Evolutionary conservation across 2,329 filamentous ascomycete genomes (phyloP).

Genomic region (Hymenoscyphus infarciens): DNA sequence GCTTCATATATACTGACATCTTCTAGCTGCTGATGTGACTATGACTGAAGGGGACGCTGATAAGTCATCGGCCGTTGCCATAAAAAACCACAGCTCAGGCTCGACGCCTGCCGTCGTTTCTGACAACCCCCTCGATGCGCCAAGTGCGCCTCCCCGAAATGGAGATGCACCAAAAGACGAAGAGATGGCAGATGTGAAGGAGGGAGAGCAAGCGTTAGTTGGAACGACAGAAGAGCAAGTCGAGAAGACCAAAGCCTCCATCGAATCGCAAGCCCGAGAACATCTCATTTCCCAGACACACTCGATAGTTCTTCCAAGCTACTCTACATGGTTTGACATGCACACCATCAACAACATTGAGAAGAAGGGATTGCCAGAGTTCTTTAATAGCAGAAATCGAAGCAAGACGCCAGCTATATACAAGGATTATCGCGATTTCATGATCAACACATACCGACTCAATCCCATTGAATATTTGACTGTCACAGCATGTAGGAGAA

Average conservation of each 20-base stretch:
- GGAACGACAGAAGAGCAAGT: conserved; percentile 51
- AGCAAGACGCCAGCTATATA: conserved; percentile 97
- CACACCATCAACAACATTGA: conserved; percentile 85
- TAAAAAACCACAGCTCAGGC: conserved; percentile 50
- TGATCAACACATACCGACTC: conserved; percentile 98
- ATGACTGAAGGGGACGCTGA: conserved; percentile 51
- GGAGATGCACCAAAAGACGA: conserved; percentile 66
- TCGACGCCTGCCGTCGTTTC: conserved; percentile 44
- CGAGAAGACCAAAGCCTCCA: conserved; percentile 71
- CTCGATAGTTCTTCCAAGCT: conserved; percentile 93
- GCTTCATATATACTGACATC: conserved; percentile 11
- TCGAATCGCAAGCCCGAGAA: conserved; percentile 83
- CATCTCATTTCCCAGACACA: conserved; percentile 93
- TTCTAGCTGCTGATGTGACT: conserved; percentile 51
- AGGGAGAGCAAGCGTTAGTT: conserved; percentile 41
- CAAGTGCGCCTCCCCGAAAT: conserved; percentile 60
- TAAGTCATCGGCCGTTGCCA: conserved; percentile 43
- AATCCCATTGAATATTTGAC: conserved; percentile 96
- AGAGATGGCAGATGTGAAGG: conserved; percentile 70
- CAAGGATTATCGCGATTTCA: conserved; percentile 98
- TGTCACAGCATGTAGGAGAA: conserved; percentile 91
- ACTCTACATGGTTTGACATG: conserved; percentile 99
- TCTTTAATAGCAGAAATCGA: conserved; percentile 96
- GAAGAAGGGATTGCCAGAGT: conserved; percentile 91
- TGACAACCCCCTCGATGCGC: conserved; percentile 68